Evolutionary conservation across 2,329 filamentous ascomycete genomes (phyloP).

Genomic region (Parastagonospora avenae): DNA sequence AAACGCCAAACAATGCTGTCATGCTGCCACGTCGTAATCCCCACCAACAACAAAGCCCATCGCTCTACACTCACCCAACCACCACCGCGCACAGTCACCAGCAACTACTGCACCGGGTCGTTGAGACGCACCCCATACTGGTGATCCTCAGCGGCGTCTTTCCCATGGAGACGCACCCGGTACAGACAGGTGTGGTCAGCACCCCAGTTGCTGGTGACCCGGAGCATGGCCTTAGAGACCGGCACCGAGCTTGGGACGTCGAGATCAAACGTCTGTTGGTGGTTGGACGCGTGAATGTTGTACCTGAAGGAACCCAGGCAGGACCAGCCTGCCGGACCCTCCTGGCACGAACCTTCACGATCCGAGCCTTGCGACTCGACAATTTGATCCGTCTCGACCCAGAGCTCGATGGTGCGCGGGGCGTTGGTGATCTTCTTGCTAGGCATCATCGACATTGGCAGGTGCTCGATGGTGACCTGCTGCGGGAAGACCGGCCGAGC

Average conservation of each 20-base stretch:
- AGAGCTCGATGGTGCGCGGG: conserved; percentile 52
- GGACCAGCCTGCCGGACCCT: conserved; percentile 36
- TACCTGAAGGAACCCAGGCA: conserved; percentile 51
- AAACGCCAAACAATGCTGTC: conserved; percentile 8
- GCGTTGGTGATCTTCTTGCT: conserved; percentile 47
- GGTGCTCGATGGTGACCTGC: conserved; percentile 54
- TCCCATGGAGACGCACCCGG: conserved; percentile 51
- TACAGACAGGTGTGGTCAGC: conserved; percentile 54
- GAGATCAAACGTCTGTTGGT: conserved; percentile 50
- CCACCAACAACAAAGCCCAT: neutral
- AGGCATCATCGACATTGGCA: conserved; percentile 46
- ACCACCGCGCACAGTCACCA: neutral
- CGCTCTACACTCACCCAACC: too few relatives aligned
- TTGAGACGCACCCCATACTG: conserved; percentile 24
- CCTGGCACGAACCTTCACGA: conserved; percentile 15
- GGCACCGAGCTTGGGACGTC: conserved; percentile 33
- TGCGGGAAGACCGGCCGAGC: conserved; percentile 44
- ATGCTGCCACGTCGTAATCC: neutral
- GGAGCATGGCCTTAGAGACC: conserved; percentile 45
- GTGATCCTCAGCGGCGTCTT: conserved; percentile 24
- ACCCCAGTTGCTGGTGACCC: conserved; percentile 53
- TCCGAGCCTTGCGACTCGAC: conserved; percentile 23
- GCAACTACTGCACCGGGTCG: conserved; percentile 13
- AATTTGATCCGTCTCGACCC: conserved; percentile 46
- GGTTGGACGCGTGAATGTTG: conserved; percentile 48